Evolutionary conservation across 495 filamentous ascomycete species (phyloP), one percentile per base, ranked within the genome.

Genomic region (Massariosphaeria phaeospora): DNA sequence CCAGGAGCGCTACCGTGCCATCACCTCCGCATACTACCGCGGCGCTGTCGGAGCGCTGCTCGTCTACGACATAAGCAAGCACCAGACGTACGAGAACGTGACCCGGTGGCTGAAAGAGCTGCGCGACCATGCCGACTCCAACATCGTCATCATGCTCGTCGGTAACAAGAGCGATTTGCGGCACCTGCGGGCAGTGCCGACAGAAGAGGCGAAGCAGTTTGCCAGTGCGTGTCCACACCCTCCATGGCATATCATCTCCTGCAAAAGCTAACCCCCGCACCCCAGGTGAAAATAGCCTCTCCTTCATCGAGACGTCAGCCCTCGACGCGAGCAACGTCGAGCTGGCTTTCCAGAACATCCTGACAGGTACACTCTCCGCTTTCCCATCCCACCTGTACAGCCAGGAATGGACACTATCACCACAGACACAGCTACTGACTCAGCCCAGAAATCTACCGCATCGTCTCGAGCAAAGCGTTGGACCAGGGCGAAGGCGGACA

Each of bases 121-220:
- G 67, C 84, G 93, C 55, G 91, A 95, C 67, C 91, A 99, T 73
- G 94, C 94, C 61, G 94, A 99, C 69, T 88, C 88, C 59, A 99
- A 99, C 76, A 99, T 99, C 57, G 94, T 99, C 55, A 99, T 99
- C 71, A 97, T 99, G 93, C 76, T 99, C 65, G 94, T 97, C 45
- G 94, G 94, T 62, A 99, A 99, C 80, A 99, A 99, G 86, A 97
- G 91, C 69, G 94, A 99, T 95, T 84, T 96, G 81, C 84, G 90
- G 73, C 94, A 99, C 75, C 77, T 99, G 70, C 81, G 94, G 68
- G 94, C 94, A 52, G 94, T 99, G 48, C 90, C 94, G 49, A 99
- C 94, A 51, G 94, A 99, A 66, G 94, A 97, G 72, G 93, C 91
- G 61, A 99, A 97, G 77, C 77, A 85, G 61, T 97, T 99, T 83